Evolutionary conservation across 176 grass and related monocot genomes (phyloP).

Genomic region (Dactylis glomerata): DNA sequence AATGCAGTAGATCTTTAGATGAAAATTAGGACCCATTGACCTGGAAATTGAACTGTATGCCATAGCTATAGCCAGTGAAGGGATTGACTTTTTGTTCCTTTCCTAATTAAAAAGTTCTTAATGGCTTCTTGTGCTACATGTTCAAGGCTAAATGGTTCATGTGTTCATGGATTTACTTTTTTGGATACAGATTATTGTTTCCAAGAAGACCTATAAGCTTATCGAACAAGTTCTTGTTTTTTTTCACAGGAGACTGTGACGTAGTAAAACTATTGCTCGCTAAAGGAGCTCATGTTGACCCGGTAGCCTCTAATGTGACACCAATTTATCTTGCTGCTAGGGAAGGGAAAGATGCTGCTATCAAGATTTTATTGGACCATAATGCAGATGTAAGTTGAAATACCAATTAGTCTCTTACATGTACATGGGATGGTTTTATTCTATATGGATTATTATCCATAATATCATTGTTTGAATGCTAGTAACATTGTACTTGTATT

Average conservation of each 20-base stretch:
- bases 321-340: not conserved
- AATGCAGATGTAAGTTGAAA: not conserved
- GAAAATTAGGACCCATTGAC: not conserved
- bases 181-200: not conserved
- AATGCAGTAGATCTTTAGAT: not conserved
- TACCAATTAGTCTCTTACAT: not conserved
- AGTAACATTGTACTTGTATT: not conserved
- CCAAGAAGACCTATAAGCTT: not conserved
- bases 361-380: not conserved
- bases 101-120: not conserved
- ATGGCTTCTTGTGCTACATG: not conserved
- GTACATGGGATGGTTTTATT: not conserved
- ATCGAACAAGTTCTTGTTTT: not conserved
- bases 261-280: not conserved
- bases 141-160: not conserved
- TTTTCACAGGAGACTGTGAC: not conserved
- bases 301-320: not conserved
- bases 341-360: not conserved
- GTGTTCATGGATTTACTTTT: not conserved
- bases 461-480: not conserved
- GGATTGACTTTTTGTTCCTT: not conserved
- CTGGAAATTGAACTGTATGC: not conserved
- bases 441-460: not conserved
- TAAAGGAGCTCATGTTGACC: not conserved
- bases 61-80: not conserved